phyloP scores from a whole-genome alignment of 2,329 filamentous ascomycete species.

The Colletotrichum sp. region DNA sequence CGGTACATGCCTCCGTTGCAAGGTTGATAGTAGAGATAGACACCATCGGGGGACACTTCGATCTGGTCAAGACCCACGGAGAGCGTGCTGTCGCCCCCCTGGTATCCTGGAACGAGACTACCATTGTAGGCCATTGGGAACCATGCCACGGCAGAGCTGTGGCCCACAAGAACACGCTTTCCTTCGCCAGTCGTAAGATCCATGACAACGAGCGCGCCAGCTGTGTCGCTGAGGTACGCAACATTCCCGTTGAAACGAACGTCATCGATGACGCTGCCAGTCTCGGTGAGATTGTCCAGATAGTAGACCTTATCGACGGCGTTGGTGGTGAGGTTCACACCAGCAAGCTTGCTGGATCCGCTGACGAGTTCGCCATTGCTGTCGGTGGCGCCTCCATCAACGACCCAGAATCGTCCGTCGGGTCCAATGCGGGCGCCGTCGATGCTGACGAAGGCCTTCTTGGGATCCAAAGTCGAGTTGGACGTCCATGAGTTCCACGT shows the following conservation, averaged over 20 bases:
- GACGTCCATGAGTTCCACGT: neutral
- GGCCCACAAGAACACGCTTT: neutral
- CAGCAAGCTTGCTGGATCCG: neutral
- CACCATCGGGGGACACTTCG: neutral
- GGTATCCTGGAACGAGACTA: neutral
- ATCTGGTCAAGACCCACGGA: conserved; percentile 3
- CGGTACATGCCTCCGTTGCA: conserved; percentile 8
- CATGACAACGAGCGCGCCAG: neutral
- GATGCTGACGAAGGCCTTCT: neutral
- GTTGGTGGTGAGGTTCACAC: neutral
- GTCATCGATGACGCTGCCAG: neutral
- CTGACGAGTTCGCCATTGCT: neutral
- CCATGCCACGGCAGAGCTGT: neutral
- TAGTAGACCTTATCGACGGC: neutral
- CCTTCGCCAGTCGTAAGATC: neutral
- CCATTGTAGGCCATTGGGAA: conserved; percentile 4
- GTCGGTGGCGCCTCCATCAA: neutral
- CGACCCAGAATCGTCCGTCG: neutral
- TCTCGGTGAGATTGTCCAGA: neutral
- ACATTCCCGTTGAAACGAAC: neutral
- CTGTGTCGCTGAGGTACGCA: conserved; percentile 4
- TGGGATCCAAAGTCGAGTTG: neutral
- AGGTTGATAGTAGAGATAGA: conserved; percentile 5
- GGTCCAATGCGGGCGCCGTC: neutral
- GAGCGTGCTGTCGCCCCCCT: neutral